These are phyloP conservation scores for Protea cynaroides DNA, from an alignment of 164 flowering plant species.

Conservation along the genomic window DNA sequence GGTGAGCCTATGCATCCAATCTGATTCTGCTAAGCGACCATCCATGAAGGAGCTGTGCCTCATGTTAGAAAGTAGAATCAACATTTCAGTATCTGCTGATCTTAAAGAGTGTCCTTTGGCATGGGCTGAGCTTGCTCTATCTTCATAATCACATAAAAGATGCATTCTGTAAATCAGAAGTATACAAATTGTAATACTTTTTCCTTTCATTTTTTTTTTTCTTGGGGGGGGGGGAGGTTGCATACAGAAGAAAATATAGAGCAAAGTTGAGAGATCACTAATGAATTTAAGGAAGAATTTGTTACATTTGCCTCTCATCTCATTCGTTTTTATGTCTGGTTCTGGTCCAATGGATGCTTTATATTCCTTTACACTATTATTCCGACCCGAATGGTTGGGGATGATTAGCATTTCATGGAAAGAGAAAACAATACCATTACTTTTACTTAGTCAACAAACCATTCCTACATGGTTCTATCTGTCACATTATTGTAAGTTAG, in stretches of 20 bases:
- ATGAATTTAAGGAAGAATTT: not conserved
- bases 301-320: not conserved
- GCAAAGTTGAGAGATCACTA: slow-evolving; percentile 1
- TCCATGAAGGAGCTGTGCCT: slow-evolving; percentile 50
- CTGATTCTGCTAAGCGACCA: slow-evolving; percentile 41
- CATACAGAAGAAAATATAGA: slow-evolving; percentile 14
- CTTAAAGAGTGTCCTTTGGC: slow-evolving; percentile 80
- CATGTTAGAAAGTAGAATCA: slow-evolving; percentile 60
- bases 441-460: no score
- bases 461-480: no score
- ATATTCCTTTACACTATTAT: no score
- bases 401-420: no score
- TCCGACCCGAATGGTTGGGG: no score
- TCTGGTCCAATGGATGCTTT: no score
- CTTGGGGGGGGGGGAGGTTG: no score
- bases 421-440: no score
- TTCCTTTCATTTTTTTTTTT: slow-evolving; percentile 8
- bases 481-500: no score
- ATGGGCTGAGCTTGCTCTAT: slow-evolving; percentile 91
- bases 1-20: slow-evolving; percentile 49
- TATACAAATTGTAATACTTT: slow-evolving; percentile 18
- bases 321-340: not conserved
- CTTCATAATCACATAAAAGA: slow-evolving; percentile 36
- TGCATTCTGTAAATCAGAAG: slow-evolving; percentile 35
- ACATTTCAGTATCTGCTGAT: slow-evolving; percentile 51